phyloP scores from a whole-genome alignment of 768 basidiomycete genomes.

The Auriscalpium microsporum region DNA sequence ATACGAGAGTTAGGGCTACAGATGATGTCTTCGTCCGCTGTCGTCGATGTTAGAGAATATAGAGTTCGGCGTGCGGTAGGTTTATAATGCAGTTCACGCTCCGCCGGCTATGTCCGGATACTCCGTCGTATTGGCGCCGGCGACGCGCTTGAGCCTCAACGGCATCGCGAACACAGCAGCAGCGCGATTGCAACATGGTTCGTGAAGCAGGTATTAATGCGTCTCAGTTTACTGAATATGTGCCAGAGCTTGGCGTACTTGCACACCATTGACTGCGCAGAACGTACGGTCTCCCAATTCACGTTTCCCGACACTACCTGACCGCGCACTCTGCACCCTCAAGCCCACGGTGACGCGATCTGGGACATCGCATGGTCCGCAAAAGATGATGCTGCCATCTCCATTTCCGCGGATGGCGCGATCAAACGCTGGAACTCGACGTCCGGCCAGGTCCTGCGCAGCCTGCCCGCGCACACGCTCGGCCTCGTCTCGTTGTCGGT shows the following conservation, averaged over 20 bases:
- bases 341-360: constrained; percentile 73
- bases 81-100: constrained; percentile 34
- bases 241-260: constrained; percentile 63
- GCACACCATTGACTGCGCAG: constrained; percentile 64
- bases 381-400: constrained; percentile 50
- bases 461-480: constrained; percentile 70
- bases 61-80: constrained; percentile 35
- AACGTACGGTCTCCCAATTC: constrained; percentile 43
- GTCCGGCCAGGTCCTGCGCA: constrained; percentile 51
- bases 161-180: too few species aligned
- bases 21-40: constrained; percentile 86
- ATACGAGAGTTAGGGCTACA: constrained; percentile 9
- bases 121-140: neutral
- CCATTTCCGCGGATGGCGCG: constrained; percentile 71
- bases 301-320: constrained; percentile 8
- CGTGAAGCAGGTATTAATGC: too few species aligned
- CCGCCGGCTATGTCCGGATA: constrained; percentile 44
- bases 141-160: neutral
- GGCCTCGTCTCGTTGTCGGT: constrained; percentile 78
- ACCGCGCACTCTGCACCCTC: constrained; percentile 24
- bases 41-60: constrained; percentile 80
- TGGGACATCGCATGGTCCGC: constrained; percentile 73
- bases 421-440: constrained; percentile 65
- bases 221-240: too few species aligned
- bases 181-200: neutral